These are phyloP conservation scores for Neopestalotiopsis rosae DNA, from an alignment of 2,329 filamentous ascomycete genomes.

Conservation along the genomic window DNA sequence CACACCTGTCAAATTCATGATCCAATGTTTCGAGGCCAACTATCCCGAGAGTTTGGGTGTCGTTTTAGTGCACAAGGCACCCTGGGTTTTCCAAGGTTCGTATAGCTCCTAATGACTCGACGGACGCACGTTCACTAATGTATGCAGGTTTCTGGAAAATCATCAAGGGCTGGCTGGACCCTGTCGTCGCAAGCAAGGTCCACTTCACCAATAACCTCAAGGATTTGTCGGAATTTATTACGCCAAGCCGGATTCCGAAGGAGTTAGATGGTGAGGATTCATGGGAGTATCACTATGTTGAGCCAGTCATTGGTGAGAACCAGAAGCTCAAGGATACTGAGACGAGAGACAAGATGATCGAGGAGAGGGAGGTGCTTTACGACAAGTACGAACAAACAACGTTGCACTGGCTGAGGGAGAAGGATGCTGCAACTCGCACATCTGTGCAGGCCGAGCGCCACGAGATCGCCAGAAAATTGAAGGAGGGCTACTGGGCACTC, in stretches of 20 bases:
- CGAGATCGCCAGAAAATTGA: constrained; percentile 66
- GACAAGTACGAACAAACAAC: constrained; percentile 77
- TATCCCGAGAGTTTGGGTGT: constrained; percentile 92
- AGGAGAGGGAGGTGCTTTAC: constrained; percentile 68
- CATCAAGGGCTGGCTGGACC: constrained; percentile 94
- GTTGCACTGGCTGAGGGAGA: constrained; percentile 71
- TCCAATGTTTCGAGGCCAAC: constrained; percentile 98
- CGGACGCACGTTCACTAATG: background rate
- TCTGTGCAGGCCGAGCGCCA: constrained; percentile 63
- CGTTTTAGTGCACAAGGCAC: constrained; percentile 92
- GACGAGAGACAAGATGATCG: constrained; percentile 67
- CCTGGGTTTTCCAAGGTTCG: constrained; percentile 93
- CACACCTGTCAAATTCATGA: constrained; percentile 97
- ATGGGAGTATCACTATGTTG: constrained; percentile 82
- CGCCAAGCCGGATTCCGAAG: constrained; percentile 72
- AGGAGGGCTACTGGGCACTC: constrained; percentile 83
- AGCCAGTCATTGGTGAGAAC: constrained; percentile 80
- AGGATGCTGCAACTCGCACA: constrained; percentile 50
- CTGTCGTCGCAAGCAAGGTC: constrained; percentile 92
- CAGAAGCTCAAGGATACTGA: constrained; percentile 69
- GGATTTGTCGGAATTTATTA: constrained; percentile 81
- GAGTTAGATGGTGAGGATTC: constrained; percentile 87
- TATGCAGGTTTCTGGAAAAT: constrained; percentile 87
- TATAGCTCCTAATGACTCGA: constrained; percentile 28
- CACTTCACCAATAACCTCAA: constrained; percentile 85